These are phyloP conservation scores for Theileria annulata DNA, from an alignment of 169 alveolate genomes.

Conservation along the genomic window DNA sequence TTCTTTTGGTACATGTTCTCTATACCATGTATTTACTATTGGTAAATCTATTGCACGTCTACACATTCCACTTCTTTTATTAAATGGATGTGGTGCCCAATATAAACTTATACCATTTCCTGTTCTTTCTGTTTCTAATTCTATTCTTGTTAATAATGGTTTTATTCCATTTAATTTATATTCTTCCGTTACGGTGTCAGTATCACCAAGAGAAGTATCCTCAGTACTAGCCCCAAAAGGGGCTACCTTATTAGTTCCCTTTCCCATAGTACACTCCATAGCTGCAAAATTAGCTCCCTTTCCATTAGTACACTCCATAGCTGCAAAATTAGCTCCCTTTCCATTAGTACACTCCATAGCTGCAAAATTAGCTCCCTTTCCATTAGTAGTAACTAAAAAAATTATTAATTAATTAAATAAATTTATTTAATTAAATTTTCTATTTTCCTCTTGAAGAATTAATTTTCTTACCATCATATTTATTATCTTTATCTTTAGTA, in stretches of 20 bases:
- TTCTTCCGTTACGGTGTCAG: background rate
- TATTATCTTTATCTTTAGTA: background rate
- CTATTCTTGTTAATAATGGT: constrained; percentile 66
- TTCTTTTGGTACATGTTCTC: constrained; percentile 95
- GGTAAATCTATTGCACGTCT: constrained; percentile 97
- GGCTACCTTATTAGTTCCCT: background rate
- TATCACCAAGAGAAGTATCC: background rate
- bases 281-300: no score
- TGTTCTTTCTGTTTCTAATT: constrained; percentile 70
- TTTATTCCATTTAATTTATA: constrained; percentile 15
- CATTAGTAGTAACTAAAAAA: no score
- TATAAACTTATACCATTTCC: constrained; percentile 74
- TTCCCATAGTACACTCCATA: no score
- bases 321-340: no score
- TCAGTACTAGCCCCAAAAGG: background rate
- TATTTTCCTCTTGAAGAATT: no score
- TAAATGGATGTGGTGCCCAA: constrained; percentile 99
- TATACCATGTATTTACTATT: constrained; percentile 96
- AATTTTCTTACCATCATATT: background rate
- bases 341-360: no score
- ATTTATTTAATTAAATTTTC: no score
- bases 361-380: no score
- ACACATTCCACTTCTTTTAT: constrained; percentile 94
- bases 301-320: no score
- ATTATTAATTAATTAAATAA: no score